Evolutionary conservation across 1,284 basidiomycete genomes (phyloP).

Genomic region (Leccinum insolens): DNA sequence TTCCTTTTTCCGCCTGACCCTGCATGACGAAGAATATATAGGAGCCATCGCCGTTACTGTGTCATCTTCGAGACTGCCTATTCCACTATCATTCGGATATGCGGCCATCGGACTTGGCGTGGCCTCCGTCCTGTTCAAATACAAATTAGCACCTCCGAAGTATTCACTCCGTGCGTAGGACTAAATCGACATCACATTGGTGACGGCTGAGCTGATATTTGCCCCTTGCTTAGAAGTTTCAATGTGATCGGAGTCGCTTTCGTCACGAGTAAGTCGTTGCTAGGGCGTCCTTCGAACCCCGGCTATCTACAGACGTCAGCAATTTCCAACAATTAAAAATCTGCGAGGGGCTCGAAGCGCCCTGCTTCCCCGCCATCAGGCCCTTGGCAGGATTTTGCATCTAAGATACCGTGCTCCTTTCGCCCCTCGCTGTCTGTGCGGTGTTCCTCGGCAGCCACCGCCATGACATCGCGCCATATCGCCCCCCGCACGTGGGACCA

Average conservation of each 20-base stretch:
- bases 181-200: background rate
- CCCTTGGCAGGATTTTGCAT: too few relatives aligned
- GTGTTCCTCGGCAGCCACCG: background rate
- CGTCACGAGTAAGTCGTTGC: background rate
- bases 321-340: background rate
- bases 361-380: too few relatives aligned
- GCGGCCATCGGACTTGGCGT: conserved; percentile 1
- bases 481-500: background rate
- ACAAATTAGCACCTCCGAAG: conserved; percentile 4
- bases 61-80: conserved; percentile 1
- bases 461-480: background rate
- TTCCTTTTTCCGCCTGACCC: background rate
- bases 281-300: too few relatives aligned
- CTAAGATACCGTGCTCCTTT: too few relatives aligned
- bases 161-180: conserved; percentile 9
- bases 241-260: conserved; percentile 5
- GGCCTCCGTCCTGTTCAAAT: conserved; percentile 6
- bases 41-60: conserved; percentile 1
- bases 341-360: too few relatives aligned
- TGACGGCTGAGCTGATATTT: background rate
- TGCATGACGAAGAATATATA: background rate
- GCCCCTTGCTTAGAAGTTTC: background rate
- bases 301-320: background rate
- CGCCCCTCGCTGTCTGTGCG: too few relatives aligned
- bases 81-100: conserved; percentile 6